Evolutionary conservation across 345 rosid genomes (phyloP).

Genomic region (Rhodamnia argentea): DNA sequence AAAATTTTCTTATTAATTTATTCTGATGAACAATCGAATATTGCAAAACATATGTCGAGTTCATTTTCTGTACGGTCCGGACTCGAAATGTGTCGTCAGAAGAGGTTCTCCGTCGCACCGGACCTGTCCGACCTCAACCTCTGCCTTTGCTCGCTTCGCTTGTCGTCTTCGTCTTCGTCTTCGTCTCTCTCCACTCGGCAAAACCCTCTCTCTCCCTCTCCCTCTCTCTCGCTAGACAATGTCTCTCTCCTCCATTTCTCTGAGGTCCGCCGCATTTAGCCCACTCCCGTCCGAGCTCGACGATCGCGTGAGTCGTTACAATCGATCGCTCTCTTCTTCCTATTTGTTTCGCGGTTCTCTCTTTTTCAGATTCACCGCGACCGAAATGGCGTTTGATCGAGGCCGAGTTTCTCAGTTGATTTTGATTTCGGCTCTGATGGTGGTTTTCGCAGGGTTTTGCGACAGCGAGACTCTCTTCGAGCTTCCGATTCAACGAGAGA

Average conservation of each 20-base stretch:
- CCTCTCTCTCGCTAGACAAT: neutral
- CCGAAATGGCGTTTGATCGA: neutral
- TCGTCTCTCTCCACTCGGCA: neutral
- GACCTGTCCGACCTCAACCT: neutral
- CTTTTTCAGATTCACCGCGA: neutral
- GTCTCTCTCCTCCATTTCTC: slow-evolving; percentile 16
- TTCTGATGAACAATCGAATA: neutral
- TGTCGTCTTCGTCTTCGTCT: neutral
- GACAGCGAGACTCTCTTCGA: slow-evolving; percentile 2
- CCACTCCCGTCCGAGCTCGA: slow-evolving; percentile 12
- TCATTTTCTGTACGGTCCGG: neutral
- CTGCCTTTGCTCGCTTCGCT: neutral
- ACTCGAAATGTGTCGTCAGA: neutral
- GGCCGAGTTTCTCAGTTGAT: neutral
- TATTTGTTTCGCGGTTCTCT: neutral
- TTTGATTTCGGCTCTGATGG: neutral
- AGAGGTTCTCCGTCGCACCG: fast-evolving
- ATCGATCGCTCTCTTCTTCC: neutral
- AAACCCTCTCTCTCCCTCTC: neutral
- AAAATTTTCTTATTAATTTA: too few species aligned
- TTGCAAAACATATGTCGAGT: neutral
- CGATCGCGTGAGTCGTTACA: slow-evolving; percentile 12
- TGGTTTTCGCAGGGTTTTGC: slow-evolving; percentile 19
- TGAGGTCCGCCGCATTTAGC: slow-evolving; percentile 8
- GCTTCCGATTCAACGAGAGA: slow-evolving; percentile 16